Percentiles rank a stretch among this genome's conserved stretches.
Evolutionary conservation across 192 early-diverging fungal genomes (phyloP).

Genomic region (Mortierella claussenii): DNA sequence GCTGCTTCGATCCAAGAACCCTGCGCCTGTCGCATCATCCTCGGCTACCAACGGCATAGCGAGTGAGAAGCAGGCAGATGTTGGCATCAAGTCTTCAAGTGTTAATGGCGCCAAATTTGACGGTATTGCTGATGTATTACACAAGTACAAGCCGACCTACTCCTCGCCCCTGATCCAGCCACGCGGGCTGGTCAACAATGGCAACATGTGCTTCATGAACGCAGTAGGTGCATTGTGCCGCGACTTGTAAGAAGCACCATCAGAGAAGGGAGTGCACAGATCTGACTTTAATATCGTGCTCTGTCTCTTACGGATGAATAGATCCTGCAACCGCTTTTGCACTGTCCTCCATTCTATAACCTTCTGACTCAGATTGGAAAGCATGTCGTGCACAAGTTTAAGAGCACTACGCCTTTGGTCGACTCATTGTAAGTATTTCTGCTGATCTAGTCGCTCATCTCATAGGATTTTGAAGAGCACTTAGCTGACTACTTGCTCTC

Average conservation of each 20-base stretch:
- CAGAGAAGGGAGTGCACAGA: background rate
- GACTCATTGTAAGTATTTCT: conserved; percentile 85
- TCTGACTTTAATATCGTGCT: background rate
- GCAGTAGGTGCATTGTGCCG: conserved; percentile 65
- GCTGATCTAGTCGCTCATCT: no score
- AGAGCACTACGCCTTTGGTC: conserved; percentile 80
- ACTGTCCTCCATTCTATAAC: conserved; percentile 94
- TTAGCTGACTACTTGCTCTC: no score
- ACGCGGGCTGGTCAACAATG: conserved; percentile 94
- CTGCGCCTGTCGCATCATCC: conserved; percentile 6
- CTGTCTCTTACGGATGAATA: conserved; percentile 11
- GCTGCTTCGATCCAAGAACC: conserved; percentile 43
- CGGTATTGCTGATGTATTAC: conserved; percentile 54
- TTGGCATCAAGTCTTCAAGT: conserved; percentile 1
- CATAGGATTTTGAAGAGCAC: no score
- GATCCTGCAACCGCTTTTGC: conserved; percentile 90
- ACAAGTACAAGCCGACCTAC: conserved; percentile 56
- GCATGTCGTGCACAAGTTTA: conserved; percentile 76
- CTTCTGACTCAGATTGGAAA: conserved; percentile 74
- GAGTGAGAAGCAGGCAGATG: conserved; percentile 1
- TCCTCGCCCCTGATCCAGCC: conserved; percentile 69
- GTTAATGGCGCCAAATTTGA: conserved; percentile 43
- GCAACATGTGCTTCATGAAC: conserved; percentile 99
- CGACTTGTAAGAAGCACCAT: background rate
- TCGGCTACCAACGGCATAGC: conserved; percentile 39